A percentile compares a stretch with the other conserved stretches of the same genome.
These are phyloP conservation scores for Penicillium sp. DNA, from an alignment of 2,329 filamentous ascomycete species.

Conservation along the genomic window DNA sequence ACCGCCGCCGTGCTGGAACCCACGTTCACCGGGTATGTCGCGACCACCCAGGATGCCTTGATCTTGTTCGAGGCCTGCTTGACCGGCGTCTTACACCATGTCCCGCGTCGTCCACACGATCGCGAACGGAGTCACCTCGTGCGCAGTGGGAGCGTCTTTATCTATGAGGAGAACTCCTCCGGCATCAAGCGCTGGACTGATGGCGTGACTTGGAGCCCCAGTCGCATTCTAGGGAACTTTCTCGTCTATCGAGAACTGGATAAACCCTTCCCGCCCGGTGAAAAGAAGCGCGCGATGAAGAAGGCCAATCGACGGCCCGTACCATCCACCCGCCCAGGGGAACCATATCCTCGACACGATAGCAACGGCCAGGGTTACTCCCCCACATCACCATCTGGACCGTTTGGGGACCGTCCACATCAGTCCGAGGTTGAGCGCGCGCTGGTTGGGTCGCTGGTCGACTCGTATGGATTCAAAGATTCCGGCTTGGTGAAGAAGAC, in stretches of 20 bases:
- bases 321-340: constrained; percentile 45
- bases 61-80: constrained; percentile 75
- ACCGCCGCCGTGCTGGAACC: constrained; percentile 51
- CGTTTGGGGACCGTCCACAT: constrained; percentile 36
- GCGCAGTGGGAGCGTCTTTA: constrained; percentile 77
- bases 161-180: constrained; percentile 85
- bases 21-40: constrained; percentile 62
- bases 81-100: constrained; percentile 63
- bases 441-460: constrained; percentile 76
- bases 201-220: constrained; percentile 84
- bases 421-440: constrained; percentile 50
- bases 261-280: constrained; percentile 69
- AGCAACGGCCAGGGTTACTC: constrained; percentile 38
- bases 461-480: constrained; percentile 81
- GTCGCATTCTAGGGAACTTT: constrained; percentile 76
- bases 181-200: constrained; percentile 95
- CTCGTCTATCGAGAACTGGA: constrained; percentile 78
- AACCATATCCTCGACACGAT: constrained; percentile 47
- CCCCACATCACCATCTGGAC: constrained; percentile 32
- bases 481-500: constrained; percentile 87
- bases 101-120: constrained; percentile 79
- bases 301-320: constrained; percentile 50
- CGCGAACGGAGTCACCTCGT: constrained; percentile 72
- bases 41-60: constrained; percentile 68
- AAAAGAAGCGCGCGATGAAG: constrained; percentile 79